These are phyloP conservation scores for Fusarium dlaminii DNA, from an alignment of 2,329 filamentous ascomycete species.

Conservation along the genomic window DNA sequence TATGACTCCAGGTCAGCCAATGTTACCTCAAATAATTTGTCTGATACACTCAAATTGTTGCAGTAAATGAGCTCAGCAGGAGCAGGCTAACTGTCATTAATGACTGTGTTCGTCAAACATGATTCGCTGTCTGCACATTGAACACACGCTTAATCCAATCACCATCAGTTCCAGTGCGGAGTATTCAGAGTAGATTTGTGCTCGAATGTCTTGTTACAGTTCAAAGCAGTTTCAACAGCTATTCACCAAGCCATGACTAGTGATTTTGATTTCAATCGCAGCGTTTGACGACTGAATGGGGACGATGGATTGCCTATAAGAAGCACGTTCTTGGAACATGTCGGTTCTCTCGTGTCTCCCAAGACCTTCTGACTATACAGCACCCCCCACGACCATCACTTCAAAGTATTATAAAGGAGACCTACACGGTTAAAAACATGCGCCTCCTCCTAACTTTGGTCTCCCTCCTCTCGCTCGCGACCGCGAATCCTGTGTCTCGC, in stretches of 20 bases:
- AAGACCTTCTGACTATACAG: neutral
- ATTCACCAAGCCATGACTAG: neutral
- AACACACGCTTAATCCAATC: accelerated
- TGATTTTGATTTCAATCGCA: neutral
- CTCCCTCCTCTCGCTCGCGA: neutral
- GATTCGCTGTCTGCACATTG: accelerated
- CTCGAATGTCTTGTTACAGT: neutral
- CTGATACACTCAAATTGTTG: accelerated
- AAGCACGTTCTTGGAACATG: neutral
- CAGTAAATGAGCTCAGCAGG: no score
- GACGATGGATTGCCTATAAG: neutral
- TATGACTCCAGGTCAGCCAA: neutral
- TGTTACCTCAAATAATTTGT: neutral
- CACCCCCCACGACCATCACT: neutral
- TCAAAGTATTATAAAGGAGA: neutral
- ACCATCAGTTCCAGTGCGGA: accelerated
- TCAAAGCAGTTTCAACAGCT: neutral
- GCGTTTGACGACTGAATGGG: neutral
- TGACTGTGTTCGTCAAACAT: no score
- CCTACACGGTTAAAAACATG: neutral
- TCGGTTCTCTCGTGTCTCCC: neutral
- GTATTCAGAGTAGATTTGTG: neutral
- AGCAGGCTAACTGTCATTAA: accelerated
- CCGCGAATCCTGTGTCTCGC: neutral
- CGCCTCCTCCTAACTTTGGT: neutral